Conservation (phyloP, 2,329 filamentous ascomycete genomes). For the Verruconis gallopava region DNA sequence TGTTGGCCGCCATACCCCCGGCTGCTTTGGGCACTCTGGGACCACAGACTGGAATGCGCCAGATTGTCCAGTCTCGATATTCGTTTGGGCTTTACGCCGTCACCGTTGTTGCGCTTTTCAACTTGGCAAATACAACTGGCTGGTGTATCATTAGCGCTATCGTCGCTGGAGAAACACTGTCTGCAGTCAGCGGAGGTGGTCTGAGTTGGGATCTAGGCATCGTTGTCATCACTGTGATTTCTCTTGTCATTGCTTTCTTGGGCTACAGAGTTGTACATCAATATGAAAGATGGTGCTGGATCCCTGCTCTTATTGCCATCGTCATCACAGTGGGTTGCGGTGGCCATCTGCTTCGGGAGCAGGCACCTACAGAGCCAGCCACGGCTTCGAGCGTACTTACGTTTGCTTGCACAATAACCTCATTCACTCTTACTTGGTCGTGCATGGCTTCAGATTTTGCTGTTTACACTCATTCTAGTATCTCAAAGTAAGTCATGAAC, state of each 20-base stretch:
- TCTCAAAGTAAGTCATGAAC: slow-evolving; percentile 31
- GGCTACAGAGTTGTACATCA: slow-evolving; percentile 43
- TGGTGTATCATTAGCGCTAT: slow-evolving; percentile 52
- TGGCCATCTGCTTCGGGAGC: slow-evolving; percentile 36
- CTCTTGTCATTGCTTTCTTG: slow-evolving; percentile 48
- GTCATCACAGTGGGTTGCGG: slow-evolving; percentile 42
- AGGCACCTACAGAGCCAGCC: slow-evolving; percentile 30
- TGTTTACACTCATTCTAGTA: slow-evolving; percentile 46
- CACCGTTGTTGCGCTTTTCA: slow-evolving; percentile 49
- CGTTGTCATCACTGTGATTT: slow-evolving; percentile 44
- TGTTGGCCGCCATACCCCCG: slow-evolving; percentile 41
- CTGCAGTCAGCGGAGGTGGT: slow-evolving; percentile 37
- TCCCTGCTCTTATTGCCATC: slow-evolving; percentile 36
- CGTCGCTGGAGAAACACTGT: slow-evolving; percentile 46
- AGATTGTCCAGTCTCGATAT: slow-evolving; percentile 48
- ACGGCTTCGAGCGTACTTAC: slow-evolving; percentile 37
- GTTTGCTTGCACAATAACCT: slow-evolving; percentile 49
- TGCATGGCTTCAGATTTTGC: slow-evolving; percentile 47
- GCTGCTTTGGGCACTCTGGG: slow-evolving; percentile 49
- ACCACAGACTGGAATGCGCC: slow-evolving; percentile 47
- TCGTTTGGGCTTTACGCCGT: slow-evolving; percentile 55
- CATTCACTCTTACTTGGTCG: slow-evolving; percentile 51
- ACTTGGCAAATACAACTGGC: slow-evolving; percentile 48
- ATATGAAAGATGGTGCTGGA: slow-evolving; percentile 46
- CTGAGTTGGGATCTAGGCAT: slow-evolving; percentile 46